phyloP scores from a whole-genome alignment of 768 basidiomycete genomes.

The Boletus rufocinnamomeus region DNA sequence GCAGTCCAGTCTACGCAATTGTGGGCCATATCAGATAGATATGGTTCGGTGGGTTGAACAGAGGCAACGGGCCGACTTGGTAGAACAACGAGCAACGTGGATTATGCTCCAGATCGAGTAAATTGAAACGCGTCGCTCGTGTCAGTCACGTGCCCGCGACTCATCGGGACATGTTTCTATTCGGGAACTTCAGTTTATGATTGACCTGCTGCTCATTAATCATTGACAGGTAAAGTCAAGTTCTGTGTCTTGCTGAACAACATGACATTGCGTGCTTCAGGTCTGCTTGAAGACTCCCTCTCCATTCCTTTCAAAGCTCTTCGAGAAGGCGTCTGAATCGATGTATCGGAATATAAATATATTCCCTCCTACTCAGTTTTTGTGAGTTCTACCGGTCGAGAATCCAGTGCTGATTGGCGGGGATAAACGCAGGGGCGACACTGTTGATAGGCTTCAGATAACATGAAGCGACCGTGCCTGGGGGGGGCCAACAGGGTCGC shows the following conservation, averaged over 20 bases:
- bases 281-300: background rate
- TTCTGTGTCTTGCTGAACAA: background rate
- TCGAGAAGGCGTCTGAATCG: background rate
- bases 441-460: background rate
- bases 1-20: slow-evolving; percentile 31
- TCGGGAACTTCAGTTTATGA: background rate
- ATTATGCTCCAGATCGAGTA: background rate
- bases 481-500: background rate
- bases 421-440: background rate
- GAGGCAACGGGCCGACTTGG: background rate
- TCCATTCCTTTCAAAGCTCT: background rate
- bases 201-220: background rate
- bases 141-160: slow-evolving; percentile 16
- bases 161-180: background rate
- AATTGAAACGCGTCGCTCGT: slow-evolving; percentile 8
- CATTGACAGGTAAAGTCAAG: background rate
- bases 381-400: background rate
- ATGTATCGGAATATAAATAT: background rate
- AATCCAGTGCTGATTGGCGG: background rate
- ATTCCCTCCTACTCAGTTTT: background rate
- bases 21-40: slow-evolving; percentile 19
- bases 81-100: background rate
- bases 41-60: background rate
- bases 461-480: background rate
- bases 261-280: background rate